Evolutionary conservation across 805 yeast species (phyloP), one percentile per base, ranked within the genome.

Genomic region (Blastobotrys robertii): DNA sequence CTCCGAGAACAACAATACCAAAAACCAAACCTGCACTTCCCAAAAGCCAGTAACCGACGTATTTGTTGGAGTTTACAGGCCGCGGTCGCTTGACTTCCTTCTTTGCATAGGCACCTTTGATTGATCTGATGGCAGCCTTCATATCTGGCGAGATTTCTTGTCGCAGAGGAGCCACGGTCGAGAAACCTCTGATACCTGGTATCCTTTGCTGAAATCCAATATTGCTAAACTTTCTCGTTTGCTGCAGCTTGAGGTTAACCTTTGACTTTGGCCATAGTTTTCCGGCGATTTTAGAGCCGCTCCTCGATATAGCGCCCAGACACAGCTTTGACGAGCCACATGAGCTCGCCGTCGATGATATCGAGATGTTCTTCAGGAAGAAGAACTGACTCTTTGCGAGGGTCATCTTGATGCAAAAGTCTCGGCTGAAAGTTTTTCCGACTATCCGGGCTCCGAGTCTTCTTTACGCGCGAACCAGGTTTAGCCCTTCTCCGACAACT

Each of bases 1-100:
- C 99, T 37, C 98, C 99, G 4, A 92, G 69, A n/a, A 92, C 79
- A 11, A 92, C 97, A 48, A 92, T 92, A 30, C 94, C 96, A 62
- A 92, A 92, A 1, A 92, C 95, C 11, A 92, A 66, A 0, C 83
- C 81, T 1, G 97, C 83, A 1, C 94, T 80, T 16, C 92, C 90
- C 5, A 88, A 65, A 43, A 94, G 72, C 85, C 97, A 82, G 58
- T 82, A 84, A 0, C 94, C 96, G 2, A 86, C 90, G 29, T 64
- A 57, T 43, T 73, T 77, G 36, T 77, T 68, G 0, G 81, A 68
- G 51, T 56, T 45, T 47, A 50, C 39, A 58, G 74, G 53, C 32
- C 57, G 35, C 3, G 25, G 53, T 44, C 11, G 59, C 64, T 47
- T 60, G 62, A 45, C 29, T 11, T 19, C 19, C 8, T 28, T 32